Evolutionary conservation across 2,329 filamentous ascomycete genomes (phyloP).

Genomic region (Didymella segeticola): DNA sequence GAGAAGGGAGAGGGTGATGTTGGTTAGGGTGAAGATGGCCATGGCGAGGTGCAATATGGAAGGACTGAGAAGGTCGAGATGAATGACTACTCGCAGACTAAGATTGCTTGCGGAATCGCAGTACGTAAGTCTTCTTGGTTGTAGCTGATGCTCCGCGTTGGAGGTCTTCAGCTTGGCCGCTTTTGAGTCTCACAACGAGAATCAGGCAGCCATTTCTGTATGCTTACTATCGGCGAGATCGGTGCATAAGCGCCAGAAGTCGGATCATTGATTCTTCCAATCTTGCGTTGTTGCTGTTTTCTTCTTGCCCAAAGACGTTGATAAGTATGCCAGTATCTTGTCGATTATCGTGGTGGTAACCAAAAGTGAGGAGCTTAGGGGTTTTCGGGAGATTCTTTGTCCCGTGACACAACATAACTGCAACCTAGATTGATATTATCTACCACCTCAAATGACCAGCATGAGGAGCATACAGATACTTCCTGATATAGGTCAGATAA

Average conservation of each 20-base stretch:
- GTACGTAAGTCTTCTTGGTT: background rate
- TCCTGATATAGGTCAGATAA: too few species aligned
- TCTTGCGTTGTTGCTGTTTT: background rate
- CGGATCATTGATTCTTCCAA: background rate
- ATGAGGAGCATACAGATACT: too few species aligned
- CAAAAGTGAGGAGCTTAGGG: too few species aligned
- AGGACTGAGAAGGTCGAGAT: too few species aligned
- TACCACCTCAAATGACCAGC: too few species aligned
- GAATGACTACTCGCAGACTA: too few species aligned
- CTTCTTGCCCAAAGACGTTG: background rate
- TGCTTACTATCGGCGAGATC: background rate
- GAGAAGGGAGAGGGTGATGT: slow-evolving; percentile 17
- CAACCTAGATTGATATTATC: too few species aligned
- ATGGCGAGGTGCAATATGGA: slow-evolving; percentile 10
- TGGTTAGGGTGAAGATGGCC: slow-evolving; percentile 24
- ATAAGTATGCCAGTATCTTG: too few species aligned
- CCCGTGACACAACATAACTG: too few species aligned
- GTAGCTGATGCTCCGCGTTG: too few species aligned
- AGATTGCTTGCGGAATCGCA: too few species aligned
- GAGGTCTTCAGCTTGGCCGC: background rate
- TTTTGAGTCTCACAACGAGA: background rate
- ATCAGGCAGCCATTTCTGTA: slow-evolving; percentile 11
- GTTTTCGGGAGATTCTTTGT: too few species aligned
- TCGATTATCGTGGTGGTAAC: background rate
- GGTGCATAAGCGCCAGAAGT: background rate